These are phyloP conservation scores for Guillardia theta DNA, from an alignment of 78 protist genomes.

Conservation along the genomic window DNA sequence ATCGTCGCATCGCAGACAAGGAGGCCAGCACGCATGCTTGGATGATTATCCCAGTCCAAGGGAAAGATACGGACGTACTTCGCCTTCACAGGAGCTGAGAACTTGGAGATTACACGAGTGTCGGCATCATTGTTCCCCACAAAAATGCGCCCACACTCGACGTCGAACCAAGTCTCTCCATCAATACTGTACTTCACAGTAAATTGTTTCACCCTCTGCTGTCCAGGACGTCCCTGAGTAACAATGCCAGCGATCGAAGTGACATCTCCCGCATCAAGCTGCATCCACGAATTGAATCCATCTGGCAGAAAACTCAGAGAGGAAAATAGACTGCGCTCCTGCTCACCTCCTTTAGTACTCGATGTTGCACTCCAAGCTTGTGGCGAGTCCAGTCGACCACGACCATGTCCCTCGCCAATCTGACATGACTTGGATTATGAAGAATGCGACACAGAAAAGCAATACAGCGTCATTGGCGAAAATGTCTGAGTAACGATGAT, in stretches of 20 bases:
- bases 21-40: neutral
- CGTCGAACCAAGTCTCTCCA: neutral
- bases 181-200: neutral
- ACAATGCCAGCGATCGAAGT: neutral
- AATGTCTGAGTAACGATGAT: neutral
- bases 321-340: too few relatives aligned
- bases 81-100: neutral
- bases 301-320: too few relatives aligned
- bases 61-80: neutral
- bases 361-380: neutral
- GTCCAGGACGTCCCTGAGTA: neutral
- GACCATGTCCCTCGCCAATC: neutral
- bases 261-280: neutral
- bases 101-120: neutral
- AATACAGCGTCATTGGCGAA: neutral
- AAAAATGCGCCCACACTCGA: neutral
- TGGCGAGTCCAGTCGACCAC: neutral
- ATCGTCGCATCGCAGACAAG: neutral
- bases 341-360: too few relatives aligned
- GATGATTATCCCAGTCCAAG: neutral
- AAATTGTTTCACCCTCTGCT: neutral
- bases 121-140: neutral
- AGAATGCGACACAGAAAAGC: too few relatives aligned
- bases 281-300: neutral
- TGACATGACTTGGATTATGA: too few relatives aligned